These are phyloP conservation scores for Colletotrichum tofieldiae DNA, from an alignment of 2,329 filamentous ascomycete genomes.

Conservation along the genomic window DNA sequence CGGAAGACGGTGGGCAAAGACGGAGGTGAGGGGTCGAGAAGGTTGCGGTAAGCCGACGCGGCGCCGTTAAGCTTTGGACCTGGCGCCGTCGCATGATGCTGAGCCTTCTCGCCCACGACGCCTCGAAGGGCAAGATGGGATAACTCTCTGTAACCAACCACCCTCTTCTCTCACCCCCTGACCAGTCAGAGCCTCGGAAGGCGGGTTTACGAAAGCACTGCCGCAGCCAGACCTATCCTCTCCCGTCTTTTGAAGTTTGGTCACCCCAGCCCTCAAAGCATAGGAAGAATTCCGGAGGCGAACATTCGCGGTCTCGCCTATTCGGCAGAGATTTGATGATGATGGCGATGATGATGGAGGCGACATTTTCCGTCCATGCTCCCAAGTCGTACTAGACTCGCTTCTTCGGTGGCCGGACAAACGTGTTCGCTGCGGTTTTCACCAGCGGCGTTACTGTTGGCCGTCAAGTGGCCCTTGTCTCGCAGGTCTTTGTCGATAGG, in stretches of 20 bases:
- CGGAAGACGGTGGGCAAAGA: conserved; percentile 34
- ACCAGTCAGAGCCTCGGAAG: conserved; percentile 36
- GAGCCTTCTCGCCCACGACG: conserved; percentile 41
- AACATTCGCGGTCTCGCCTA: conserved; percentile 35
- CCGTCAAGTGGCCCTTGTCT: conserved; percentile 1
- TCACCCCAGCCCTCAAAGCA: conserved; percentile 17
- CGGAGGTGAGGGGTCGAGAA: conserved; percentile 34
- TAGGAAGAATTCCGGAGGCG: conserved; percentile 9
- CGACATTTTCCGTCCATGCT: neutral
- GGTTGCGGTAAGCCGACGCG: conserved; percentile 30
- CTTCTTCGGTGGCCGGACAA: conserved; percentile 7
- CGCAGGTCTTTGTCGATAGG: neutral
- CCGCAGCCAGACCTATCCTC: conserved; percentile 29
- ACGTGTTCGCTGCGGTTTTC: neutral
- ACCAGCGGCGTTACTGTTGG: neutral
- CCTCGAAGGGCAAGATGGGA: conserved; percentile 21
- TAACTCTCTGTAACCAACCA: conserved; percentile 17
- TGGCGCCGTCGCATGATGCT: conserved; percentile 41
- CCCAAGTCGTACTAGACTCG: conserved; percentile 4
- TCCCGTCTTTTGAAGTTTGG: conserved; percentile 9
- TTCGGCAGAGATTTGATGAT: conserved; percentile 15
- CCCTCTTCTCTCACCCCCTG: conserved; percentile 1
- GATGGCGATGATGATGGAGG: neutral
- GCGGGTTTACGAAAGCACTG: conserved; percentile 37
- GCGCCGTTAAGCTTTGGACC: conserved; percentile 38